Base-by-base conservation (phyloP, 2,329 filamentous ascomycete genomes). In the Alternaria ventricosa region DNA sequence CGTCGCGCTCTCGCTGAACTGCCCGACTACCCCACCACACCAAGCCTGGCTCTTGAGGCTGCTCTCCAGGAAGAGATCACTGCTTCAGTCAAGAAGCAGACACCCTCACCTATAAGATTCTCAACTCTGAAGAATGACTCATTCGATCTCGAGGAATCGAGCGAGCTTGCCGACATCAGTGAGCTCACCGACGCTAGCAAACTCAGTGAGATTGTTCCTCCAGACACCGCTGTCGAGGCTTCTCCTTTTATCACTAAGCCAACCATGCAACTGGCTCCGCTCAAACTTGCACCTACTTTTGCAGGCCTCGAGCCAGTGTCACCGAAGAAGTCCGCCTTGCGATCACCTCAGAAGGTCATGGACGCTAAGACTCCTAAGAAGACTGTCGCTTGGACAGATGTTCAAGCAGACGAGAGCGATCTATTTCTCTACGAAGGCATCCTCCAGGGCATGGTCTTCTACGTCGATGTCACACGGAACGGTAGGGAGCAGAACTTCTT, bases 391-490 rank as follows among this genome's bases (percentile, higher is more conserved):
- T 80, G 75, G 75, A 63, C 60, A 12, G 64, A 72, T 3, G 68
- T 73, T 11, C 66, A 60, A 20, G 57, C 69, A 5, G 67, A 71
- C 1, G 70, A 74, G 50, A 71, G 66, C 43, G 70, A 75, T 2
- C 55, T 70, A 3, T 63, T 73, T n/a, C 61, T 72, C 11, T 63
- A 67, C 11, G 69, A 74, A n/a, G 71, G 71, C 15, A 66, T 73
- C 46, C 71, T 80, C 28, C 64, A 68, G 23, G 93, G 93, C 2
- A 91, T 89, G 15, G 87, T 93, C 4, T 91, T 96, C 5, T 93
- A 90, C 75, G 92, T 96, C 2, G 93, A 97, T 77, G 92, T 96
- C 3, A 88, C 93, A 75, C 91, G 88, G 9, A 92, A 96, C 72
- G 93, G 93, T 6, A 90, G 89, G 36, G 68, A 75, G 20, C 71